phyloP scores from a whole-genome alignment of 2,329 filamentous ascomycete species.

The Diplodia sapinea region DNA sequence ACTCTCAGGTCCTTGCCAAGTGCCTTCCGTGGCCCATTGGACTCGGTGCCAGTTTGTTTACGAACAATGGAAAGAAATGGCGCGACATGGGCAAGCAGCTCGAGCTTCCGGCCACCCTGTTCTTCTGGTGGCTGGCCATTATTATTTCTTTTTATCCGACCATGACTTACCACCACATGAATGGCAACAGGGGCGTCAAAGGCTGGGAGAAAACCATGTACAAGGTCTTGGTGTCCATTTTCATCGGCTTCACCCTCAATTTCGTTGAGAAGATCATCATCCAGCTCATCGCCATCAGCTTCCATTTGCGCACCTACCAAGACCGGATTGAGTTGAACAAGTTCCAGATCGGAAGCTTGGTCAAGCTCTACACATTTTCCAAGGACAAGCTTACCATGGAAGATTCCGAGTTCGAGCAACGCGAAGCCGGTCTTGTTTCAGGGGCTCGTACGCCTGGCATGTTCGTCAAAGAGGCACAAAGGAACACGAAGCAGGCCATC shows the following conservation, averaged over 20 bases:
- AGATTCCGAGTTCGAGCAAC: slow-evolving; percentile 77
- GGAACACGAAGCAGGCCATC: slow-evolving; percentile 75
- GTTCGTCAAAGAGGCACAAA: slow-evolving; percentile 70
- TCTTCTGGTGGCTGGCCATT: slow-evolving; percentile 90
- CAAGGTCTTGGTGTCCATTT: slow-evolving; percentile 85
- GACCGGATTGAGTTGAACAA: slow-evolving; percentile 93
- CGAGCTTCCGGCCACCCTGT: slow-evolving; percentile 82
- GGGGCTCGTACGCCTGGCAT: slow-evolving; percentile 77
- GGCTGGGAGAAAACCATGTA: slow-evolving; percentile 79
- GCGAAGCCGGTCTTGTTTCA: slow-evolving; percentile 55
- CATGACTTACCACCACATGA: slow-evolving; percentile 68
- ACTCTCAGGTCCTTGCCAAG: slow-evolving; percentile 64
- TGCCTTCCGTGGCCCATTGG: slow-evolving; percentile 67
- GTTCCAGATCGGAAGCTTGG: slow-evolving; percentile 75
- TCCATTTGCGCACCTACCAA: slow-evolving; percentile 88
- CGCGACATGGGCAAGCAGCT: slow-evolving; percentile 83
- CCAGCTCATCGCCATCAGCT: slow-evolving; percentile 91
- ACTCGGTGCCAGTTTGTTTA: slow-evolving; percentile 73
- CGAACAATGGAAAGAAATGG: slow-evolving; percentile 92
- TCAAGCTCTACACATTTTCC: slow-evolving; percentile 69
- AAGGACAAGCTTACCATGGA: slow-evolving; percentile 70
- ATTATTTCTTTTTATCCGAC: slow-evolving; percentile 86
- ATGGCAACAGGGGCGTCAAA: slow-evolving; percentile 59
- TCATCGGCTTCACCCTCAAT: slow-evolving; percentile 80
- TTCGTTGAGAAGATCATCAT: slow-evolving; percentile 92